Percentiles rank a stretch among this genome's conserved stretches.
phyloP scores from a whole-genome alignment of 768 basidiomycete genomes.

The Hygrocybe punicea region DNA sequence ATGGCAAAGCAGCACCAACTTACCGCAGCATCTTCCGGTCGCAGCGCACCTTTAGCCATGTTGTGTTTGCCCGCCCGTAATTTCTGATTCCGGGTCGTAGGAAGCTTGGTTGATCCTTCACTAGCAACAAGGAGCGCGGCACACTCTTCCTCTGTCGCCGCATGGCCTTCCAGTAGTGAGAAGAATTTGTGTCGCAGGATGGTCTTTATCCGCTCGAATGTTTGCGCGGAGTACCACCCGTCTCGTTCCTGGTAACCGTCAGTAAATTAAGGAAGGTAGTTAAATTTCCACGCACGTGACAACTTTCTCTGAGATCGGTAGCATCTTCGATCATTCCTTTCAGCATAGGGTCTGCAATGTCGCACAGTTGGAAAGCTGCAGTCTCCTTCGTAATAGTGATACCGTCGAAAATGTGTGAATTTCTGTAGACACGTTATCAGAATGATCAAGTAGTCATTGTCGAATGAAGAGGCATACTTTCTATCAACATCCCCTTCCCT shows the following conservation, averaged over 20 bases:
- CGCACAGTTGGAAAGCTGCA: conserved; percentile 91
- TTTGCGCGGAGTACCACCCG: conserved; percentile 81
- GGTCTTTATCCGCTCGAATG: conserved; percentile 79
- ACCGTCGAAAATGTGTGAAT: conserved; percentile 89
- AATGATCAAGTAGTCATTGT: conserved; percentile 5
- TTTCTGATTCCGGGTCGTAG: conserved; percentile 46
- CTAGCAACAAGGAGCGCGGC: conserved; percentile 51
- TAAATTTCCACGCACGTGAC: conserved; percentile 55
- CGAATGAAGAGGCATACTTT: conserved; percentile 34
- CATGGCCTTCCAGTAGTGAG: conserved; percentile 66
- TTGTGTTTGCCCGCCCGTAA: conserved; percentile 73
- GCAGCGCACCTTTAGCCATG: conserved; percentile 82
- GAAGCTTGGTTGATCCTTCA: conserved; percentile 40
- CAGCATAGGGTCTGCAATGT: conserved; percentile 84
- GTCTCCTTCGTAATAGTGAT: conserved; percentile 74
- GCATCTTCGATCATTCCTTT: conserved; percentile 75
- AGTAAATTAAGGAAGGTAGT: neutral
- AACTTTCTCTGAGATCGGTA: conserved; percentile 62
- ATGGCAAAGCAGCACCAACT: conserved; percentile 23
- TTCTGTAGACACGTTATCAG: conserved; percentile 31
- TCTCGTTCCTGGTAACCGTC: conserved; percentile 60
- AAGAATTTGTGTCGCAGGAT: conserved; percentile 86
- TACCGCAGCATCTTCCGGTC: conserved; percentile 82
- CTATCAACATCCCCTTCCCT: conserved; percentile 41
- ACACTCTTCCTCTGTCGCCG: conserved; percentile 72